phyloP scores from a whole-genome alignment of 208 protist genomes.

The Leishmania mexicana region DNA sequence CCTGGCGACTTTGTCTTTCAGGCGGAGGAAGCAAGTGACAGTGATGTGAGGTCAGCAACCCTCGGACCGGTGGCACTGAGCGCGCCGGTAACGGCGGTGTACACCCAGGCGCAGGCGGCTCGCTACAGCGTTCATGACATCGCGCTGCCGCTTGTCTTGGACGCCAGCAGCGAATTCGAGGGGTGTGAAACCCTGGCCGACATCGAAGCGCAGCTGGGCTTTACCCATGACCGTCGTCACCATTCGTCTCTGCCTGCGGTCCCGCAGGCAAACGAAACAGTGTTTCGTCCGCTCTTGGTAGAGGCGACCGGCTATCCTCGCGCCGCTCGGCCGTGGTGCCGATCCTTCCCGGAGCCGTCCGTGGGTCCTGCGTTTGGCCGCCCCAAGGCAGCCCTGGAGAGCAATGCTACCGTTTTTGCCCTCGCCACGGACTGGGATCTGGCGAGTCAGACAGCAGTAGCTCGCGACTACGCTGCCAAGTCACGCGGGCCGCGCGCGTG shows the following conservation, averaged over 20 bases:
- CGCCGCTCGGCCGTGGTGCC: slow-evolving; percentile 51
- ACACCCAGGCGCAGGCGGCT: slow-evolving; percentile 16
- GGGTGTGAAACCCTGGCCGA: slow-evolving; percentile 21
- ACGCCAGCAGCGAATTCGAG: background rate
- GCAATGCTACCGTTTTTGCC: slow-evolving; percentile 11
- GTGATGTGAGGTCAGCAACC: background rate
- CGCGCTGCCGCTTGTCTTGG: slow-evolving; percentile 16
- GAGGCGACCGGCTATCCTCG: slow-evolving; percentile 32
- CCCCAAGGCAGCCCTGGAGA: background rate
- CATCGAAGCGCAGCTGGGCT: slow-evolving; percentile 21
- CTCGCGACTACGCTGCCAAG: slow-evolving; percentile 36
- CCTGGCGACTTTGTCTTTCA: slow-evolving; percentile 68
- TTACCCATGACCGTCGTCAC: background rate
- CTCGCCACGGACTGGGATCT: slow-evolving; percentile 44
- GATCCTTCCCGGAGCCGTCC: slow-evolving; percentile 52
- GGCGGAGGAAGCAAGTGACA: background rate
- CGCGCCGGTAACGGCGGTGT: slow-evolving; percentile 13
- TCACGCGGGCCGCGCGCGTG: slow-evolving; percentile 39
- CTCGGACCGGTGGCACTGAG: background rate
- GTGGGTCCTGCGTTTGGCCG: background rate
- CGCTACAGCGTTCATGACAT: slow-evolving; percentile 26
- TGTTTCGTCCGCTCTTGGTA: slow-evolving; percentile 43
- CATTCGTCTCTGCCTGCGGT: background rate
- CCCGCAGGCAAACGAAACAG: background rate
- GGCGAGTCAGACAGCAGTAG: slow-evolving; percentile 21